These are phyloP conservation scores for Ochetophila trinervis DNA, from an alignment of 306 rosid species.

Conservation along the genomic window DNA sequence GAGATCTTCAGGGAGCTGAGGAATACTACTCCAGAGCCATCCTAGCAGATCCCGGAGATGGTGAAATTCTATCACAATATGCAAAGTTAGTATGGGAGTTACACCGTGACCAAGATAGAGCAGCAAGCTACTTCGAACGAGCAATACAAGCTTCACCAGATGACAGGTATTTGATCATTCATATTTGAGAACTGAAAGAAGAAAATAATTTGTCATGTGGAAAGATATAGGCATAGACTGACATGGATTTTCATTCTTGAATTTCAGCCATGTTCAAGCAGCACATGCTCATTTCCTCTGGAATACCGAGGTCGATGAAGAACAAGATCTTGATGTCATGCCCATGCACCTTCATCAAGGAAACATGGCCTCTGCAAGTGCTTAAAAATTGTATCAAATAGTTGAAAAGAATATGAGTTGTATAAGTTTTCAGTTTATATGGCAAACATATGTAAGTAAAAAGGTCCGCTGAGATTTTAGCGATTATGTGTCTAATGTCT, in stretches of 20 bases:
- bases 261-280: constrained; percentile 80
- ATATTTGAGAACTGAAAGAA: no score
- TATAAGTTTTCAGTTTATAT: not conserved
- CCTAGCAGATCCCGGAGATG: constrained; percentile 70
- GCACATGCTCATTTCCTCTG: constrained; percentile 87
- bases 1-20: constrained; percentile 53
- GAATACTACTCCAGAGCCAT: constrained; percentile 79
- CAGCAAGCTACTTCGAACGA: constrained; percentile 60
- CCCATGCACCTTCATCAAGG: constrained; percentile 28
- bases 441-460: no score
- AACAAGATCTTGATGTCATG: constrained; percentile 20
- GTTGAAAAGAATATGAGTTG: not conserved
- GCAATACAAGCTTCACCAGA: constrained; percentile 79
- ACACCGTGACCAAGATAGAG: constrained; percentile 63
- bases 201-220: not conserved
- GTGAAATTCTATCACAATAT: constrained; percentile 66
- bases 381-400: constrained; percentile 10
- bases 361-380: constrained; percentile 51
- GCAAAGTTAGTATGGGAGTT: constrained; percentile 81
- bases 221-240: not conserved
- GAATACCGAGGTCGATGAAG: constrained; percentile 63
- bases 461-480: no score
- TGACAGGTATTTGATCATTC: constrained; percentile 47
- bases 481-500: no score
- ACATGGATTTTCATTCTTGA: constrained; percentile 13